Evolutionary conservation across 2,329 filamentous ascomycete species (phyloP).

Genomic region (Xylaria sp.): DNA sequence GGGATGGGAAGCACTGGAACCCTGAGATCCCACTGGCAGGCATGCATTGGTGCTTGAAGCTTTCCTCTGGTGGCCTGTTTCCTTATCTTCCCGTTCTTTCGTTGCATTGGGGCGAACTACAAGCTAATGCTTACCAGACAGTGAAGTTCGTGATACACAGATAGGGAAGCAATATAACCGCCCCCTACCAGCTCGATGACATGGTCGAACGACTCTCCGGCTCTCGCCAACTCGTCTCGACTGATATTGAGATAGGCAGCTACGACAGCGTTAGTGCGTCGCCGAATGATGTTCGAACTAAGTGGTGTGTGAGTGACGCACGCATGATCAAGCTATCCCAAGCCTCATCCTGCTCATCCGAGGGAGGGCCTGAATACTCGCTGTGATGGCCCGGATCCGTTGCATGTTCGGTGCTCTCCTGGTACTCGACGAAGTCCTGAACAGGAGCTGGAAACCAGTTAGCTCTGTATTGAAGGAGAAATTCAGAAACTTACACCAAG

Average conservation of each 20-base stretch:
- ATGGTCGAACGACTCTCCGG: neutral
- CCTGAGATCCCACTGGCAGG: neutral
- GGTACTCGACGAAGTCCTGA: neutral
- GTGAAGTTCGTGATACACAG: neutral
- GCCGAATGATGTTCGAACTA: neutral
- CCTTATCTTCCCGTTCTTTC: too few relatives aligned
- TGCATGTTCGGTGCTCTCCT: neutral
- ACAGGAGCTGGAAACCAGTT: neutral
- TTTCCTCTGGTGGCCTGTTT: too few relatives aligned
- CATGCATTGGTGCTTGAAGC: neutral
- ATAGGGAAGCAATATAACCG: neutral
- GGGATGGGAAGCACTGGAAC: neutral
- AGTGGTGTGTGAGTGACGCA: neutral
- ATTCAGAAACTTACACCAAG: neutral
- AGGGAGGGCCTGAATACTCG: neutral
- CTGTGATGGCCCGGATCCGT: neutral
- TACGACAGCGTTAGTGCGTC: neutral
- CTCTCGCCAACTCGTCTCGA: neutral
- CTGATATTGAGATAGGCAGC: neutral
- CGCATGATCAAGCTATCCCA: neutral
- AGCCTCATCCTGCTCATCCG: neutral
- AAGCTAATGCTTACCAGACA: neutral
- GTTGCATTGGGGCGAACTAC: too few relatives aligned
- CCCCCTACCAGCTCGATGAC: neutral
- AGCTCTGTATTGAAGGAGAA: neutral